Evolutionary conservation across 1,284 basidiomycete genomes (phyloP).

Genomic region (Pseudomicrostroma phylloplanum): DNA sequence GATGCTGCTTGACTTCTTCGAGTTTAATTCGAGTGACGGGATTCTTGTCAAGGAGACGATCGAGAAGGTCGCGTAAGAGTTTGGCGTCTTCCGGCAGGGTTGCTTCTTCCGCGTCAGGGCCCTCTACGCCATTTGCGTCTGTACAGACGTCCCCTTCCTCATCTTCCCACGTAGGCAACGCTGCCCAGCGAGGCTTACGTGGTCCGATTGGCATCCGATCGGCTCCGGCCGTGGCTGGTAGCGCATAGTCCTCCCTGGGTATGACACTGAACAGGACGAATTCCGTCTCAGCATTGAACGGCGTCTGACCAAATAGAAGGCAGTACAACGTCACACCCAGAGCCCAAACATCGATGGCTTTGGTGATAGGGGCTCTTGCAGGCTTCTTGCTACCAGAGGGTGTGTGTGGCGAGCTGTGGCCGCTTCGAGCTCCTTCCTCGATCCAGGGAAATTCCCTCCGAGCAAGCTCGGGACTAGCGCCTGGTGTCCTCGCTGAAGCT

Average conservation of each 20-base stretch:
- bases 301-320: constrained; percentile 76
- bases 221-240: constrained; percentile 68
- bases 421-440: not conserved
- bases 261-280: constrained; percentile 80
- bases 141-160: constrained; percentile 23
- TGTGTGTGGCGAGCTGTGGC: not conserved
- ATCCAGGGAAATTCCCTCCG: constrained; percentile 13
- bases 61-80: constrained; percentile 65
- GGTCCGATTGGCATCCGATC: constrained; percentile 56
- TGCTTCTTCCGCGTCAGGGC: constrained; percentile 12
- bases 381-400: not conserved
- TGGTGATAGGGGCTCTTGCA: constrained; percentile 62
- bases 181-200: constrained; percentile 32
- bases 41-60: constrained; percentile 76
- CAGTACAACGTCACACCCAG: constrained; percentile 96
- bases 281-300: constrained; percentile 65
- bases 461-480: not conserved
- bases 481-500: not conserved
- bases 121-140: constrained; percentile 7
- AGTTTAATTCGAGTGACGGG: constrained; percentile 70
- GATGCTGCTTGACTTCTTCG: constrained; percentile 71
- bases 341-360: constrained; percentile 98
- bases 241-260: constrained; percentile 68
- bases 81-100: constrained; percentile 29
- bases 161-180: constrained; percentile 29